Percentiles rank a stretch among this genome's conserved stretches.
These are phyloP conservation scores for Austropuccinia psidii DNA, from an alignment of 1,284 basidiomycete genomes.

Conservation along the genomic window DNA sequence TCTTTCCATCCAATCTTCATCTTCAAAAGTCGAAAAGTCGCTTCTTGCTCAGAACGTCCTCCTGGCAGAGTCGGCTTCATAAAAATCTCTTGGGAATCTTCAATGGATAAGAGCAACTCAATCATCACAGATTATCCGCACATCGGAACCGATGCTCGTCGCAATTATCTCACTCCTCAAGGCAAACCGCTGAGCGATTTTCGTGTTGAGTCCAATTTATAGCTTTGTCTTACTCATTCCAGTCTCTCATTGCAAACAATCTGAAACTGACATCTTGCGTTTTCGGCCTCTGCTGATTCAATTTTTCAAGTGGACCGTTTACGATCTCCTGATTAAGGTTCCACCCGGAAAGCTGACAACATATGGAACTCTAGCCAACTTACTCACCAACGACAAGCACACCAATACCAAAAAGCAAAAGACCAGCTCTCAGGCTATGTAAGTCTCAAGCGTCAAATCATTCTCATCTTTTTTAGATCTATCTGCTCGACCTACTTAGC, in stretches of 20 bases:
- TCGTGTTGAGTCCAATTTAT: background rate
- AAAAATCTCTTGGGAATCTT: no score
- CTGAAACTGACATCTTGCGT: no score
- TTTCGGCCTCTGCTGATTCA: background rate
- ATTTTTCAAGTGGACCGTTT: background rate
- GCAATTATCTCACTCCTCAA: conserved; percentile 1
- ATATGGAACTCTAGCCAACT: background rate
- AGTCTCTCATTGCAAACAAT: background rate
- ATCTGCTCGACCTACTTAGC: no score
- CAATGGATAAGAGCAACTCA: no score
- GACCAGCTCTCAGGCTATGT: background rate
- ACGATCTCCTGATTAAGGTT: background rate
- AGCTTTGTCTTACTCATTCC: background rate
- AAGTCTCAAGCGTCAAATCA: background rate
- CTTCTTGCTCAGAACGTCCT: no score
- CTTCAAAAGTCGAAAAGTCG: no score
- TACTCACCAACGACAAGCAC: background rate
- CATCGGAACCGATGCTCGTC: no score
- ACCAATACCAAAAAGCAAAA: background rate
- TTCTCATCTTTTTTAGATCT: no score
- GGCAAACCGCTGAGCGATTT: background rate
- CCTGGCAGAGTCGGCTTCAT: no score
- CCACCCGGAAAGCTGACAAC: background rate
- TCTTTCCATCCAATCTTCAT: no score
- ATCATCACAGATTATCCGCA: no score